Percentiles rank a stretch among this genome's conserved stretches.
These are phyloP conservation scores for Puccinia novopanici DNA, from an alignment of 1,284 basidiomycete genomes.

Conservation along the genomic window DNA sequence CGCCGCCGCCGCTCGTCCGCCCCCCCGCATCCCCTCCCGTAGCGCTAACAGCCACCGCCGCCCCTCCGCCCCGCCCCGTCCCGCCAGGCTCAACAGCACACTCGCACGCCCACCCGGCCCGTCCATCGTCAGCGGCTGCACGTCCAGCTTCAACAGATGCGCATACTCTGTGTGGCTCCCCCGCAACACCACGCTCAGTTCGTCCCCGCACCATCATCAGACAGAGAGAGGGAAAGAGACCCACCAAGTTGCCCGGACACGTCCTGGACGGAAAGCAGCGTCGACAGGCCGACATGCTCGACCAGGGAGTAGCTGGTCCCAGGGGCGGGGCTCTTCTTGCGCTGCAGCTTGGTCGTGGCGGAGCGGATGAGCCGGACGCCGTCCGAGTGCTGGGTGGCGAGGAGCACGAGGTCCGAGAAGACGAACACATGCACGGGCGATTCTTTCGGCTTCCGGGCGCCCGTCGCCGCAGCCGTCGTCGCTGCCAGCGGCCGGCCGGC, in stretches of 20 bases:
- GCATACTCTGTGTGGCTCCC: slow-evolving; percentile 58
- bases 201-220: too few relatives aligned
- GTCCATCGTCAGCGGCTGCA: slow-evolving; percentile 61
- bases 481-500: background rate
- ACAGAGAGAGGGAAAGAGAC: slow-evolving; percentile 51
- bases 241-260: slow-evolving; percentile 56
- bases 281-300: slow-evolving; percentile 65
- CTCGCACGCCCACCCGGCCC: too few relatives aligned
- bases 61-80: too few relatives aligned
- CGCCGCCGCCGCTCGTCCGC: too few relatives aligned
- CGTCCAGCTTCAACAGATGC: slow-evolving; percentile 63
- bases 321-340: slow-evolving; percentile 53
- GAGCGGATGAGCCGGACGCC: slow-evolving; percentile 53
- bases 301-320: slow-evolving; percentile 63
- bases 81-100: too few relatives aligned
- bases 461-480: too few relatives aligned
- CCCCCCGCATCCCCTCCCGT: too few relatives aligned
- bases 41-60: too few relatives aligned
- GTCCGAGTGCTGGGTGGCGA: slow-evolving; percentile 60
- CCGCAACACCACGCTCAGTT: slow-evolving; percentile 13
- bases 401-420: slow-evolving; percentile 70
- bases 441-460: slow-evolving; percentile 55
- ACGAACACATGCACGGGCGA: slow-evolving; percentile 65
- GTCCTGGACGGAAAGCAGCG: slow-evolving; percentile 65
- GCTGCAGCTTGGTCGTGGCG: slow-evolving; percentile 46